Evolutionary conservation across 129 eudicot genomes (phyloP), one percentile per base, ranked within the genome.

Genomic region (Mikania micrantha): DNA sequence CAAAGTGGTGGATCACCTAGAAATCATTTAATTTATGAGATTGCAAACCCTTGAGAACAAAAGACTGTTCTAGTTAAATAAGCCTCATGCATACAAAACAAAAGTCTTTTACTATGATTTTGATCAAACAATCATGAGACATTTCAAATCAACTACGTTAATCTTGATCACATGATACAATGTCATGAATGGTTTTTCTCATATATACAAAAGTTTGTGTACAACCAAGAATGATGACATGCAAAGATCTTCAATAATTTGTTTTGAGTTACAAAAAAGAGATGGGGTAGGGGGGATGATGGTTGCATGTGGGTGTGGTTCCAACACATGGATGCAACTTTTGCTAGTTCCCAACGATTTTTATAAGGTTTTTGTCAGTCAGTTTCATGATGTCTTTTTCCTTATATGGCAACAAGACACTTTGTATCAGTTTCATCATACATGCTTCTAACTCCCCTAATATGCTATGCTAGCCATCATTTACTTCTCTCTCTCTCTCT

Each of bases 381-480:
- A 71, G 76, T 71, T 71, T 71, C 76, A 71, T 71, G 69, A 71
- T 71, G 60, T 47, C 50, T 45, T 60, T 71, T 71, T 71, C 76
- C 69, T 44, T 45, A 71, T 17, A 32, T 60, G 45, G 76, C 60
- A 71, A 60, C 76, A 39, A 59, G 76, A 71, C 76, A 71, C 34
- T 62, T 71, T 71, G 69, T 59, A 71, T 71, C 76, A 60, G 76
- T 71, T 71, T 71, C 76, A 71, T 71, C 76, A 71, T 71, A 60
- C 76, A 42, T 60, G 76, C 76, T 71, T 71, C 69, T 12, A 64
- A 35, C 69, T 28, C 67, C 24, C 75, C 75, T 38, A 41, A 49
- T 48, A 73, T 45, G 57, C 67, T 60, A 44, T 60, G 61, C 25
- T 19, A 42, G 15, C 58, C 52, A 25, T 31, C 75, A 60, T 49